A percentile compares a stretch with the other conserved stretches of the same genome.
These are phyloP conservation scores for Entamoeba dispar DNA, from an alignment of 208 protist genomes.

Conservation along the genomic window DNA sequence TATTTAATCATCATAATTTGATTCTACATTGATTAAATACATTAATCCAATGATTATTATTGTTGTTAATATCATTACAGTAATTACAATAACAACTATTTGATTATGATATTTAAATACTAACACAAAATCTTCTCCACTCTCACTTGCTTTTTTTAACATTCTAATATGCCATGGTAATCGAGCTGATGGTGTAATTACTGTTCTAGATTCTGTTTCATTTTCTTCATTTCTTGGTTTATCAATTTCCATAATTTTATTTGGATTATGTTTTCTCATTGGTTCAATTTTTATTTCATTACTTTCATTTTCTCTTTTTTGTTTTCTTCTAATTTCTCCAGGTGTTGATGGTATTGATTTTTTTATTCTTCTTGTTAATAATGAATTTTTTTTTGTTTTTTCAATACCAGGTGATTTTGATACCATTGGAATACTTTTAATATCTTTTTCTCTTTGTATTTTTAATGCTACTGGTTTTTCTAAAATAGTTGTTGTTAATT, in stretches of 20 bases:
- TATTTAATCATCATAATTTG: neutral
- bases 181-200: neutral
- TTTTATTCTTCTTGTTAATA: neutral
- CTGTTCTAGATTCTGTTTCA: neutral
- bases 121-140: neutral
- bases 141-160: neutral
- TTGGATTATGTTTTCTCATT: neutral
- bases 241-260: neutral
- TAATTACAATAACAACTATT: neutral
- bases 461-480: too few relatives aligned
- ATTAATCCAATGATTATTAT: neutral
- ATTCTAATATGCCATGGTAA: neutral
- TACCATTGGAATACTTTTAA: too few relatives aligned
- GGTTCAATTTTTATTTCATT: neutral
- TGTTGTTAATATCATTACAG: neutral
- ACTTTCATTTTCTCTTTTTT: neutral
- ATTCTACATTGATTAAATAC: neutral
- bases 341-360: neutral
- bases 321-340: neutral
- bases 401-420: too few relatives aligned
- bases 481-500: too few relatives aligned
- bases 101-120: neutral
- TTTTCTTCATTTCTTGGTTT: neutral
- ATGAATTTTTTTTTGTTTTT: too few relatives aligned
- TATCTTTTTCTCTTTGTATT: too few relatives aligned